Conservation (phyloP, 2,329 filamentous ascomycete genomes). For the Hymenoscyphus fraxineus region DNA sequence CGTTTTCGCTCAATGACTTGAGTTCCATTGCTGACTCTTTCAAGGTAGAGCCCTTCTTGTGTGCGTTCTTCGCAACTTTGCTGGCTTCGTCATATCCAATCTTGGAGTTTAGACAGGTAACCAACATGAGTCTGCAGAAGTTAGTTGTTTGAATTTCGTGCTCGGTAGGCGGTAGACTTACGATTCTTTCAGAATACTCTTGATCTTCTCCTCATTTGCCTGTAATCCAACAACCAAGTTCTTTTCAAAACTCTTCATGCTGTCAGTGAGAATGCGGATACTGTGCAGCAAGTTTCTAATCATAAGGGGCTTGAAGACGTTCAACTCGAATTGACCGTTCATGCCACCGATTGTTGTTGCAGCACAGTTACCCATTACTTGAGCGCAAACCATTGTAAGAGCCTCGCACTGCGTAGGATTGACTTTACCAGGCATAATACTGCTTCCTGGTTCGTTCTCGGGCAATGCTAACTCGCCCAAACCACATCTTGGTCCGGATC, state of each 20-base stretch:
- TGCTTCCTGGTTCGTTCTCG: constrained; percentile 96
- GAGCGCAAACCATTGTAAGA: constrained; percentile 93
- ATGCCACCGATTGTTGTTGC: constrained; percentile 91
- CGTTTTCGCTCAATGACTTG: constrained; percentile 78
- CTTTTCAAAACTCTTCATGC: constrained; percentile 92
- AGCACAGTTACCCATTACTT: constrained; percentile 97
- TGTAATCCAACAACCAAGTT: constrained; percentile 84
- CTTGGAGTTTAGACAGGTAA: constrained; percentile 95
- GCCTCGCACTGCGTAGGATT: constrained; percentile 99
- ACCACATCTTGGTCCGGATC: constrained; percentile 91
- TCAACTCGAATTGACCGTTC: constrained; percentile 97
- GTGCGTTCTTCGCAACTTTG: constrained; percentile 96
- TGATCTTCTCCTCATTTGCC: constrained; percentile 92
- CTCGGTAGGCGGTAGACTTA: constrained; percentile 43
- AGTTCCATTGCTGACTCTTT: constrained; percentile 94
- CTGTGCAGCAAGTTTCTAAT: constrained; percentile 96
- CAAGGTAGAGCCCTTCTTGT: constrained; percentile 94
- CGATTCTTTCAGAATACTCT: constrained; percentile 89
- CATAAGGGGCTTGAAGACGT: constrained; percentile 97
- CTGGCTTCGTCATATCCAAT: constrained; percentile 97
- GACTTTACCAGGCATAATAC: constrained; percentile 99
- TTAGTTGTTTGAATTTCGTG: constrained; percentile 25
- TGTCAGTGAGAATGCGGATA: constrained; percentile 79
- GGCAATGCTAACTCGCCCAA: constrained; percentile 89
- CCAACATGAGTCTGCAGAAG: constrained; percentile 79